phyloP scores from a whole-genome alignment of 257 asterid genomes.

The Orobanche coerulescens region DNA sequence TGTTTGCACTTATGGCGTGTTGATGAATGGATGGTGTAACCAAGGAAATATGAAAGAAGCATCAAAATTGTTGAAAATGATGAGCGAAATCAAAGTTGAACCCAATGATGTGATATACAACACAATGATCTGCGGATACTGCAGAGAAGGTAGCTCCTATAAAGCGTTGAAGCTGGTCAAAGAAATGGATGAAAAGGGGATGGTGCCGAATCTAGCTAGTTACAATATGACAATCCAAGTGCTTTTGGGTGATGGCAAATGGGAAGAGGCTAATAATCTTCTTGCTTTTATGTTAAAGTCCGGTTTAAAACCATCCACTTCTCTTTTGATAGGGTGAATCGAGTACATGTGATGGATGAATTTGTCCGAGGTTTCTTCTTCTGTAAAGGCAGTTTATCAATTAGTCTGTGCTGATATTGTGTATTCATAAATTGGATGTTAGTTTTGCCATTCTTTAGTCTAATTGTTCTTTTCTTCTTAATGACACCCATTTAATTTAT shows the following conservation, averaged over 20 bases:
- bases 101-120: constrained; percentile 62
- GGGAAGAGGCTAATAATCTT: constrained; percentile 41
- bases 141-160: constrained; percentile 60
- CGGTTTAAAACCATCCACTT: constrained; percentile 37
- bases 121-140: constrained; percentile 61
- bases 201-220: constrained; percentile 63
- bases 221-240: constrained; percentile 48
- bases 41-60: constrained; percentile 76
- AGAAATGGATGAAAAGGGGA: constrained; percentile 51
- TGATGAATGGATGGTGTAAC: constrained; percentile 64
- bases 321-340: constrained; percentile 27
- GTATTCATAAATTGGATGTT: no score
- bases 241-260: constrained; percentile 48
- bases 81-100: constrained; percentile 37
- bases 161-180: constrained; percentile 47
- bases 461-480: no score
- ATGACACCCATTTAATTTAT: no score
- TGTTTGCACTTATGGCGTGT: constrained; percentile 55
- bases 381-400: no score
- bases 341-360: no score
- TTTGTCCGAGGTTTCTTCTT: no score
- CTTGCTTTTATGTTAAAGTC: constrained; percentile 44
- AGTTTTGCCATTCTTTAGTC: no score
- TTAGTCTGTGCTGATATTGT: no score
- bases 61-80: constrained; percentile 45